phyloP scores from a whole-genome alignment of 1,284 basidiomycete species.

The Earliella scabrosa region DNA sequence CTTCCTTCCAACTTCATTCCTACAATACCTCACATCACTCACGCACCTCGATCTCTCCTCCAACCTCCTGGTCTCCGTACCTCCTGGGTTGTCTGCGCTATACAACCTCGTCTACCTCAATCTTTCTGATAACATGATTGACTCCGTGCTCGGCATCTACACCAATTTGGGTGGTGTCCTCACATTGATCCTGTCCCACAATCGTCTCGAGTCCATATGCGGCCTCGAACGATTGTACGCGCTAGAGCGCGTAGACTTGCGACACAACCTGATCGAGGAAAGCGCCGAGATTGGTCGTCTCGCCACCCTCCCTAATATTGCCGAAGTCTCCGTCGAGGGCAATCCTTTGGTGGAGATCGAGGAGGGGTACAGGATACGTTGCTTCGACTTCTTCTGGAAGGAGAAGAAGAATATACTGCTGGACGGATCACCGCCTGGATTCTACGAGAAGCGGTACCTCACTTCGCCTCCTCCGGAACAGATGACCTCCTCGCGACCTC shows the following conservation, averaged over 20 bases:
- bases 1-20: slow-evolving; percentile 75
- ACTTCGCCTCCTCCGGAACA: slow-evolving; percentile 51
- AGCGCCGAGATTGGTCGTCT: slow-evolving; percentile 87
- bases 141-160: slow-evolving; percentile 90
- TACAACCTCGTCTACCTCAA: slow-evolving; percentile 87
- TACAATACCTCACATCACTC: slow-evolving; percentile 75
- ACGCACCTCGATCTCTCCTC: slow-evolving; percentile 91
- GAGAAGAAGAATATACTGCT: slow-evolving; percentile 77
- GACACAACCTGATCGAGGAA: slow-evolving; percentile 83
- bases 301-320: slow-evolving; percentile 76
- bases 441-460: slow-evolving; percentile 76
- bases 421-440: slow-evolving; percentile 77
- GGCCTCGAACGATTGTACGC: slow-evolving; percentile 88
- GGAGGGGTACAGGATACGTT: slow-evolving; percentile 74
- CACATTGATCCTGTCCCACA: slow-evolving; percentile 78
- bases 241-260: slow-evolving; percentile 87
- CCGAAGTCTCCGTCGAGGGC: slow-evolving; percentile 79
- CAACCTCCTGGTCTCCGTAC: slow-evolving; percentile 88
- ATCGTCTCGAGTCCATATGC: slow-evolving; percentile 92
- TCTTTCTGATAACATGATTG: slow-evolving; percentile 94
- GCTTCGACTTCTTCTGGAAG: slow-evolving; percentile 83
- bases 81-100: slow-evolving; percentile 74
- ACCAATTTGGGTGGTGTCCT: slow-evolving; percentile 80
- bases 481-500: slow-evolving; percentile 52
- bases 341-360: slow-evolving; percentile 80